Base-by-base conservation (phyloP, 1,139 yeast species). In the Suhomyces guaymorum region DNA sequence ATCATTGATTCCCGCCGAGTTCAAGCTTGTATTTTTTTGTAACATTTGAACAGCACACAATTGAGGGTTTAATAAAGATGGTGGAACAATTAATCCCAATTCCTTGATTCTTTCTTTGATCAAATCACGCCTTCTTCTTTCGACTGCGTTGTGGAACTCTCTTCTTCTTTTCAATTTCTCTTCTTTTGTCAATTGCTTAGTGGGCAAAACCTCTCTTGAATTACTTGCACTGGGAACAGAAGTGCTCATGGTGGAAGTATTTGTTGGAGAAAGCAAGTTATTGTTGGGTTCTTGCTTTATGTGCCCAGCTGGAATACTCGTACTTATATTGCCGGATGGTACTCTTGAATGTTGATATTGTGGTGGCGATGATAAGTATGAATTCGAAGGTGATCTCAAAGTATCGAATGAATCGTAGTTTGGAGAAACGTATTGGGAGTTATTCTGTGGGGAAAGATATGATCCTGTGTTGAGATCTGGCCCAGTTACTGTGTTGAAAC, bases 91-190 rank as follows among this genome's bases (percentile, higher is more conserved):
- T 20, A 72, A 59, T 1, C 90, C 88, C 44, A 84, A 59, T 44
- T 82, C 90, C 52, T 82, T 81, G 41, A 84, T 83, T 48, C 83
- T 75, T 51, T 81, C 85, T 55, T 84, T 84, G 46, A 84, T 84
- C 47, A 84, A 63, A 52, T 84, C 94, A 47, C 94, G 69, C 55
- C 94, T 70, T 54, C 90, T 71, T 52, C 92, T 68, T 55, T 84
- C 94, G 4, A 84, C 94, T 1, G 89, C 92, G 53, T 84, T 84
- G 52, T 84, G 94, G 48, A 83, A 79, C 51, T 83, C 90, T 44
- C 89, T 66, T 48, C 90, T 71, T 49, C 92, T 71, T 45, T 75
- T 74, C 38, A 82, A 54, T 49, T 81, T 83, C 39, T 80, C 87
- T 42, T 83, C 92, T 51, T 80, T 80, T n/a, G 78, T 69, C 35